Conservation (phyloP, 1,139 yeast species). For the Kurtzmaniella quercitrusa region DNA sequence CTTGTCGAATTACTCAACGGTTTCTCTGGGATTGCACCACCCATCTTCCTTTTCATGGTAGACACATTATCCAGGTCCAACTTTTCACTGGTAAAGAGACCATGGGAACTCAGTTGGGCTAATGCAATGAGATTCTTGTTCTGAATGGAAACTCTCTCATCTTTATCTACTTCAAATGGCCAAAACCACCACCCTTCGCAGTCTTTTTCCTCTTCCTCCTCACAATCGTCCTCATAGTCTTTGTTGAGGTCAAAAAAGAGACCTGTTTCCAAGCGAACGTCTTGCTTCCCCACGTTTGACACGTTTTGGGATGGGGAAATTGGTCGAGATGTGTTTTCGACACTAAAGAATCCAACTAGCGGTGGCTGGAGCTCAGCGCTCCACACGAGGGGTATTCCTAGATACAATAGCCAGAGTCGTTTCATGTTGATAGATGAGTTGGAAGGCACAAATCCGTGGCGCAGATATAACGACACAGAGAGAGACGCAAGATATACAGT, state of each 20-base stretch:
- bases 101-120: conserved; percentile 10
- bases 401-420: not conserved
- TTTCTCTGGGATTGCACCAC: not conserved
- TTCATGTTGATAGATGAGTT: not conserved
- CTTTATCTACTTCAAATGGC: conserved; percentile 9
- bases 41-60: not conserved
- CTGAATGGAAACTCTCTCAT: conserved; percentile 4
- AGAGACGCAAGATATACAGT: not conserved
- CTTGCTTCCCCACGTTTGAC: conserved; percentile 2
- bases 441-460: no score
- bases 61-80: not conserved
- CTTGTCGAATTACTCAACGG: not conserved
- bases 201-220: conserved; percentile 9
- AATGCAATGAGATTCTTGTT: conserved; percentile 5
- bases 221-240: conserved; percentile 7
- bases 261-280: conserved; percentile 10
- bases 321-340: not conserved
- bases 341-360: not conserved
- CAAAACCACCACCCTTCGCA: conserved; percentile 11
- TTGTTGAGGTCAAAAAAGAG: conserved; percentile 8
- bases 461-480: not conserved
- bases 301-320: not conserved
- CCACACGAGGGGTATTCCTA: not conserved
- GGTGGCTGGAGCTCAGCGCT: not conserved
- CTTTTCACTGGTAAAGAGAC: conserved; percentile 8